Conservation (phyloP, 1,284 basidiomycete species). For the Phenoliferia sp. region DNA sequence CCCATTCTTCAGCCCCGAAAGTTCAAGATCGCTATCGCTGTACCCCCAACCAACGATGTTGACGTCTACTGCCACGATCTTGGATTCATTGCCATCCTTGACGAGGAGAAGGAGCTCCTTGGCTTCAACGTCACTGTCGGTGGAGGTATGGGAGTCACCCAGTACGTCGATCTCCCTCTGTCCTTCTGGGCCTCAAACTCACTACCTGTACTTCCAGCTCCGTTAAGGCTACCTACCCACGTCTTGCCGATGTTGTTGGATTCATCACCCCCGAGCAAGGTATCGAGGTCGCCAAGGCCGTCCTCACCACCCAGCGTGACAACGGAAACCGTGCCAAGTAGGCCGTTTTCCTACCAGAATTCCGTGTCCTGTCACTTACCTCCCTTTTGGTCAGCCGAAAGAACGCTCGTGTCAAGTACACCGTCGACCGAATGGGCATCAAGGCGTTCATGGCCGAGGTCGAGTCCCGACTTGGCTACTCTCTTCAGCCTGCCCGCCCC, state of each 20-base stretch:
- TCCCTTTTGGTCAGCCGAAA: constrained; percentile 44
- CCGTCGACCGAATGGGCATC: constrained; percentile 89
- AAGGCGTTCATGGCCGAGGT: constrained; percentile 82
- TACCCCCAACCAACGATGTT: constrained; percentile 94
- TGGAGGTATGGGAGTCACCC: constrained; percentile 99
- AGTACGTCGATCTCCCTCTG: constrained; percentile 42
- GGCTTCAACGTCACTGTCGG: constrained; percentile 50
- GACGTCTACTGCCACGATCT: constrained; percentile 70
- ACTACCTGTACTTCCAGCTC: constrained; percentile 45
- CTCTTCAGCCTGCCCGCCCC: constrained; percentile 64
- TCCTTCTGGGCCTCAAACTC: neutral
- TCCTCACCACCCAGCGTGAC: constrained; percentile 92
- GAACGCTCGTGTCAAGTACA: constrained; percentile 73
- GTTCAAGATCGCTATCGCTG: constrained; percentile 97
- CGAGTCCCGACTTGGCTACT: constrained; percentile 80
- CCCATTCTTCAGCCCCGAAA: constrained; percentile 44
- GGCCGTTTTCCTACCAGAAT: constrained; percentile 40
- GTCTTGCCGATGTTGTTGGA: constrained; percentile 79
- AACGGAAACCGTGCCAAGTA: constrained; percentile 86
- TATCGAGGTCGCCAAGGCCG: constrained; percentile 77
- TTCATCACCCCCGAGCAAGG: constrained; percentile 90
- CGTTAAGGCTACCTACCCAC: constrained; percentile 98
- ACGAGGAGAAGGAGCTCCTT: constrained; percentile 37
- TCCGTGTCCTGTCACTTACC: constrained; percentile 20
- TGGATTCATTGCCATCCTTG: constrained; percentile 85